Evolutionary conservation across 139 green algal genomes (phyloP), one percentile per base, ranked within the genome.

Genomic region (Micractinium sp.): DNA sequence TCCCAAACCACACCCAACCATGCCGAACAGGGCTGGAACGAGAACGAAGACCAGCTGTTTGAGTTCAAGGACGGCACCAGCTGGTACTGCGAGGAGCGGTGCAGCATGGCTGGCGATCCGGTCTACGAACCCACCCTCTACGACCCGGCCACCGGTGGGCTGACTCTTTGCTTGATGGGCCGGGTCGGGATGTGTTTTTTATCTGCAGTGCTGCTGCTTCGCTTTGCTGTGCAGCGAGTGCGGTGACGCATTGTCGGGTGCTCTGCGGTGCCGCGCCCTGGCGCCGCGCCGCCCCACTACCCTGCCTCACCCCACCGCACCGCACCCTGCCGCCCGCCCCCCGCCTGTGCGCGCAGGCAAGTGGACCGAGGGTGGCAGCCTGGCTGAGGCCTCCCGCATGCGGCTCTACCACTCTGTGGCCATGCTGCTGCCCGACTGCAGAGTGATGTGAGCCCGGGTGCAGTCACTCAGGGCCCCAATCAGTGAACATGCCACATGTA

Each of bases 51-150:
- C 79, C 25, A 20, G 27, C 12, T 23, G 1, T 36, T 39, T 25
- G 79, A 85, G 23, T 85, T 71, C 47, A 29, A 53, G 18, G 79
- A 85, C 39, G 53, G 81, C 31, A 85, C 81, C 18, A 16, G 15
- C n/a, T 47, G 31, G 53, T 53, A 53, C 53, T 85, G 81, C n/a
- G 31, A 73, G 2, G 81, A 85, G 13, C 38, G 39, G 53, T 85
- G 81, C 81, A 47, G 20, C 53, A 74, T 29, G 29, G 81, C 81
- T 0, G 12, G 38, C 2, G 56, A 53, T 3, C 29, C 33, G 4
- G 15, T 85, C 29, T 85, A 74, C n/a, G 81, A 85, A 18, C 81
- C 81, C 53, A 47, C n/a, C 81, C 53, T 85, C 14, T 85, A 74
- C 29, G 23, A 85, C 81, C 81, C 81, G 15, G 56, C 31, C 29